A percentile compares a stretch with the other conserved stretches of the same genome.
These are phyloP conservation scores for Coniferiporia weirii DNA, from an alignment of 1,284 basidiomycete genomes.

Conservation along the genomic window DNA sequence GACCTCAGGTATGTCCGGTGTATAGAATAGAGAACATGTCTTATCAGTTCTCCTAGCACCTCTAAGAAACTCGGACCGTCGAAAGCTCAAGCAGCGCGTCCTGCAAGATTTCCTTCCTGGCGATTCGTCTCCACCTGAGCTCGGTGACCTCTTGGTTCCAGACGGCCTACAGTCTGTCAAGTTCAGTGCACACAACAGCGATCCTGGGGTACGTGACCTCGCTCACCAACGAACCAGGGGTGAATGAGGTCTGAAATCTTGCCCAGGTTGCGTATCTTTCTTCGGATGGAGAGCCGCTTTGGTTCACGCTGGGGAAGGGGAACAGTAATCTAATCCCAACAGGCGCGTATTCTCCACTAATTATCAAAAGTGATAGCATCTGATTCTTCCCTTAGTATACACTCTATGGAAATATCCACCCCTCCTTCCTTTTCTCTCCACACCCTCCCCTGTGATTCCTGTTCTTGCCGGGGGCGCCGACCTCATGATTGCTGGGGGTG, in stretches of 20 bases:
- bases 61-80: constrained; percentile 62
- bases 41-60: constrained; percentile 39
- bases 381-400: constrained; percentile 41
- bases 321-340: constrained; percentile 67
- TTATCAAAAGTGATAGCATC: neutral
- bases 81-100: constrained; percentile 60
- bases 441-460: constrained; percentile 58
- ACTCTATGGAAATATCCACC: constrained; percentile 68
- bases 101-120: constrained; percentile 36
- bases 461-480: constrained; percentile 67
- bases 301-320: constrained; percentile 73
- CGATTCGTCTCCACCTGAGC: constrained; percentile 22
- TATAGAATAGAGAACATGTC: too few species aligned
- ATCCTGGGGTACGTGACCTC: constrained; percentile 50
- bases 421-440: constrained; percentile 60
- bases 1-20: constrained; percentile 44
- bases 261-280: constrained; percentile 58
- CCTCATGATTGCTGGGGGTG: constrained; percentile 77
- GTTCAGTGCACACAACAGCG: constrained; percentile 55
- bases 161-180: constrained; percentile 64
- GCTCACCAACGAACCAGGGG: constrained; percentile 3
- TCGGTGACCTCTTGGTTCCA: constrained; percentile 60
- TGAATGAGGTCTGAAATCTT: constrained; percentile 4
- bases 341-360: constrained; percentile 30
- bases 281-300: constrained; percentile 70